These are phyloP conservation scores for Dalbergia cultrata DNA, from an alignment of 306 rosid genomes.

Conservation along the genomic window DNA sequence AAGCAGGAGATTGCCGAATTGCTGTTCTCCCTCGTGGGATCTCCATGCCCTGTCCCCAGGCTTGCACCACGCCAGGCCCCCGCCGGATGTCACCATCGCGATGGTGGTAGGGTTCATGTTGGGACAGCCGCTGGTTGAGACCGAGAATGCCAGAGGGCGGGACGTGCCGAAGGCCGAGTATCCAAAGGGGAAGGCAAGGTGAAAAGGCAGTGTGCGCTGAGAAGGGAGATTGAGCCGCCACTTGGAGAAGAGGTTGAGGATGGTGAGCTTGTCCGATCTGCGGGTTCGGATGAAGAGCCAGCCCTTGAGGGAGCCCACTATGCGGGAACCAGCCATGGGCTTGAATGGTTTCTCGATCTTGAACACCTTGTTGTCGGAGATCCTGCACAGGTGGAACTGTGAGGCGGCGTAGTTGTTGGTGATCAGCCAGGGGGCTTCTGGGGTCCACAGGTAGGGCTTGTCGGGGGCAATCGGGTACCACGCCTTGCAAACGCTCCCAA, in stretches of 20 bases:
- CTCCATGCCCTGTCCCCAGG: too few species aligned
- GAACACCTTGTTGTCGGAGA: neutral
- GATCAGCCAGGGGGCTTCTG: neutral
- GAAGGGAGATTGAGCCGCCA: neutral
- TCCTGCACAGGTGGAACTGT: neutral
- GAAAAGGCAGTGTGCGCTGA: neutral
- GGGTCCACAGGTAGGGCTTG: neutral
- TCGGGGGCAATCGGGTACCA: neutral
- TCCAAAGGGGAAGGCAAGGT: too few species aligned
- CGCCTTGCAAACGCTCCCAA: neutral
- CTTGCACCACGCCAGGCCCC: too few species aligned
- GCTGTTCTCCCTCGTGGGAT: too few species aligned
- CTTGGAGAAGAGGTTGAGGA: neutral
- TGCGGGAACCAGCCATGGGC: neutral
- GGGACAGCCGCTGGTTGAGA: too few species aligned
- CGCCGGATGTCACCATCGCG: too few species aligned
- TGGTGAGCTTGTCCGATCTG: neutral
- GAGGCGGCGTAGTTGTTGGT: neutral
- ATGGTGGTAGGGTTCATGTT: too few species aligned
- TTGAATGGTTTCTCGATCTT: neutral
- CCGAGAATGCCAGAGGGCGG: too few species aligned
- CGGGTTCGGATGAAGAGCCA: neutral
- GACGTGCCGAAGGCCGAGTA: too few species aligned
- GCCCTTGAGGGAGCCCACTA: neutral
- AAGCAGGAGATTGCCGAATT: too few species aligned